Evolutionary conservation across 805 yeast genomes (phyloP), one percentile per base, ranked within the genome.

Genomic region (Zygoascus bituminiphila): DNA sequence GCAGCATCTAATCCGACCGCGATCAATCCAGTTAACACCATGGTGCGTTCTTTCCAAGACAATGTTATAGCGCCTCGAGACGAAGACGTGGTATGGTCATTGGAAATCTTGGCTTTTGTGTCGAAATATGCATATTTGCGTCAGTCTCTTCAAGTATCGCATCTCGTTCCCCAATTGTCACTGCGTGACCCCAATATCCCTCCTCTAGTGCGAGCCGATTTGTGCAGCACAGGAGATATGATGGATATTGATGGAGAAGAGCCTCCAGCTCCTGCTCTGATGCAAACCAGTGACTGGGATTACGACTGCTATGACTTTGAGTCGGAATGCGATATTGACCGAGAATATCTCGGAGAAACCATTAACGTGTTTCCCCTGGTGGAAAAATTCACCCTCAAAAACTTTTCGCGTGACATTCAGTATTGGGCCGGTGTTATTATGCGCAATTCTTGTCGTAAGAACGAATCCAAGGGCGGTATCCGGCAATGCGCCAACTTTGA

Each of bases 371-470:
- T 93, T 68, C 96, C 95, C 8, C 67, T 91, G 55, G 97, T 91
- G 35, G 98, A 91, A 64, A 81, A 85, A 63, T 91, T 87, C 62
- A 91, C 98, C 0, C 76, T 78, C 17, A 74, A 74, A 48, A 72
- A 76, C 46, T 78, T 83, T 55, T 79, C 87, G 2, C 77, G 82
- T 39, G 96, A 89, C 56, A 79, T 88, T 72, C 82, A 84, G 56
- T 88, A 89, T 65, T 91, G 98, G 98, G 87, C 97, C 2, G 93
- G 96, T 2, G 95, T 91, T n/a, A 88, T 89, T 36, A 93, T 93
- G 89, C 74, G 98, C 48, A 93, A 93, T 64, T 88, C 96, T 1
- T 91, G 96, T 62, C 77, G 97, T 49, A 81, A 89, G 59, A 93
- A 91, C 63, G 97, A 89, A 61, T 64, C 75, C 39, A 76, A 83